Percentiles rank a stretch among this genome's conserved stretches.
Conservation (phyloP, 176 grass and related monocot genomes). For the Phoenix dactylifera region DNA sequence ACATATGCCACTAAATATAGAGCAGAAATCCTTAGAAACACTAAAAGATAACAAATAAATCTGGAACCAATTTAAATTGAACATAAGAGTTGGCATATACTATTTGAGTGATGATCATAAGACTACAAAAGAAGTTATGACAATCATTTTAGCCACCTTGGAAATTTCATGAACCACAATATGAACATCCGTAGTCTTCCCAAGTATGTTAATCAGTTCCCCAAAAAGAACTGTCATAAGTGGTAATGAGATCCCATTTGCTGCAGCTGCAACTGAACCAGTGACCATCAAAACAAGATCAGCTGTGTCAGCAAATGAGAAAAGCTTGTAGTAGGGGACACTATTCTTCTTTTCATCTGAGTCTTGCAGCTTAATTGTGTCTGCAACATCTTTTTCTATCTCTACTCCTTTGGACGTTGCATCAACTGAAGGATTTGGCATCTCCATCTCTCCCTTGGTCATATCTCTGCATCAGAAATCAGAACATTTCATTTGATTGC, state of each 20-base stretch:
- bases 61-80: too few relatives aligned
- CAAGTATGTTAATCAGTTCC: slow-evolving; percentile 3
- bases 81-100: too few relatives aligned
- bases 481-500: neutral
- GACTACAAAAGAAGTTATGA: neutral
- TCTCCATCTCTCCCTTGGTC: slow-evolving; percentile 2
- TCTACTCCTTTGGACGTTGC: neutral
- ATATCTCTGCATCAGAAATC: neutral
- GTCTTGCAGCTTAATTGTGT: neutral
- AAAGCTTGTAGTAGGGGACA: slow-evolving; percentile 4
- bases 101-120: neutral
- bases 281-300: slow-evolving; percentile 1
- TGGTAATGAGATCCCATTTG: slow-evolving; percentile 6
- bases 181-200: neutral
- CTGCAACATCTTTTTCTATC: neutral
- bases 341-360: neutral
- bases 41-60: too few relatives aligned
- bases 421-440: neutral
- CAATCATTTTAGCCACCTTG: neutral
- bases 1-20: neutral
- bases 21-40: too few relatives aligned
- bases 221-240: slow-evolving; percentile 9
- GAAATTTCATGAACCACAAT: slow-evolving; percentile 4
- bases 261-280: slow-evolving; percentile 5
- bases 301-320: slow-evolving; percentile 3